Conservation (phyloP, 768 basidiomycete genomes). For the Tricholoma furcatifolium region DNA sequence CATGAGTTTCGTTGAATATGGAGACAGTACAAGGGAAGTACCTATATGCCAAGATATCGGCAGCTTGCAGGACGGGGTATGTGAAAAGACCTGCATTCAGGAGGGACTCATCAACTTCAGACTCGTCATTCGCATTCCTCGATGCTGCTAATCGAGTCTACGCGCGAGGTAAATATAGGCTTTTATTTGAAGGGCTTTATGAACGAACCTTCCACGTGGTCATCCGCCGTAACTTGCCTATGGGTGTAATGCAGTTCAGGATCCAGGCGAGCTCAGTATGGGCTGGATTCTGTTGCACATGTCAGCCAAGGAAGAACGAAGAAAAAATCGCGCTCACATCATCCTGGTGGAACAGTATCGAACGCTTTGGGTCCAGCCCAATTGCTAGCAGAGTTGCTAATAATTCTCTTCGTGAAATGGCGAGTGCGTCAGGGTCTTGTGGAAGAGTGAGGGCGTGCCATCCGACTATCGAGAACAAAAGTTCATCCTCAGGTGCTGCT, state of each 20-base stretch:
- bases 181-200: neutral
- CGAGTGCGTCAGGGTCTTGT: conserved; percentile 70
- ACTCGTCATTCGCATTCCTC: conserved; percentile 71
- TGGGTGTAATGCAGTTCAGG: conserved; percentile 77
- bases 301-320: neutral
- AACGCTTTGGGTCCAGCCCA: conserved; percentile 76
- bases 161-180: conserved; percentile 1
- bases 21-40: conserved; percentile 26
- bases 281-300: conserved; percentile 59
- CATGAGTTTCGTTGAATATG: neutral
- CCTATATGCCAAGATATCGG: conserved; percentile 88
- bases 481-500: conserved; percentile 53
- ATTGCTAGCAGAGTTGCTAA: conserved; percentile 82
- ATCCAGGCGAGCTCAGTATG: conserved; percentile 93
- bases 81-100: conserved; percentile 87
- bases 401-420: conserved; percentile 67
- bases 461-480: conserved; percentile 88
- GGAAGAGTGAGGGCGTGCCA: conserved; percentile 94
- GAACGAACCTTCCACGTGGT: conserved; percentile 89
- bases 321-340: conserved; percentile 51
- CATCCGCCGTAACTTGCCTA: conserved; percentile 85
- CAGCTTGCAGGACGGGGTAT: conserved; percentile 92
- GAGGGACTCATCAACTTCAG: conserved; percentile 77
- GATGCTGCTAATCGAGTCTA: conserved; percentile 76
- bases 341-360: conserved; percentile 85